Evolutionary conservation across 1,284 basidiomycete species (phyloP).

Genomic region (Rhodotorula sp.): DNA sequence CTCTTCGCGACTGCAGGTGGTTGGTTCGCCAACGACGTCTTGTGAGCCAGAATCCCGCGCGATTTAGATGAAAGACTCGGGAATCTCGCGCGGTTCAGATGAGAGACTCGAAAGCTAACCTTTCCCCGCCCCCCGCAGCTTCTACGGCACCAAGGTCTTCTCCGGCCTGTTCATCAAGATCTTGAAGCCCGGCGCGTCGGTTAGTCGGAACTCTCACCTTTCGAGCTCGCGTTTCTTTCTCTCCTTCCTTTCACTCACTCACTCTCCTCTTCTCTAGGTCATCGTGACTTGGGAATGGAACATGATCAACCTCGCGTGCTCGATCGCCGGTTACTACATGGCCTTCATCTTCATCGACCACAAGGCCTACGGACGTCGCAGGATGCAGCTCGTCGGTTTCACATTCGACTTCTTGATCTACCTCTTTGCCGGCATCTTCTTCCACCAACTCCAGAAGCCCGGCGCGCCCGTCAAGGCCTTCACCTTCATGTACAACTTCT

Average conservation of each 20-base stretch:
- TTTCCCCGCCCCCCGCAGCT: conserved; percentile 1
- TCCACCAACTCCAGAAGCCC: conserved; percentile 48
- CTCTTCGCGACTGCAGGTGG: conserved; percentile 55
- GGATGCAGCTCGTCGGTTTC: conserved; percentile 55
- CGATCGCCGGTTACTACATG: conserved; percentile 57
- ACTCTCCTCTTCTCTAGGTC: conserved; percentile 3
- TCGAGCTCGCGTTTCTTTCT: no score
- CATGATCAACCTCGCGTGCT: conserved; percentile 53
- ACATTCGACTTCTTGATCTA: conserved; percentile 50
- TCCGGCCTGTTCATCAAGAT: conserved; percentile 54
- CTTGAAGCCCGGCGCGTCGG: conserved; percentile 52
- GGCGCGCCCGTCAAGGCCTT: conserved; percentile 45
- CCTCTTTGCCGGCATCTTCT: conserved; percentile 50
- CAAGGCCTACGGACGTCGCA: conserved; percentile 51
- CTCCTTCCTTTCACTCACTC: no score
- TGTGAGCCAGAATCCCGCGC: conserved; percentile 28
- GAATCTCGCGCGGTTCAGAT: no score
- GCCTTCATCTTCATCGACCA: conserved; percentile 59
- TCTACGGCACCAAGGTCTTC: conserved; percentile 50
- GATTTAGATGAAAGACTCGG: no score
- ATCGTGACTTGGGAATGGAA: conserved; percentile 57
- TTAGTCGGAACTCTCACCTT: no score
- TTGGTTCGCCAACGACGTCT: conserved; percentile 59
- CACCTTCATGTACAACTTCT: conserved; percentile 40
- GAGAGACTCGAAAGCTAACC: no score